These are phyloP conservation scores for Beauveria australis DNA, from an alignment of 2,329 filamentous ascomycete species.

Conservation along the genomic window DNA sequence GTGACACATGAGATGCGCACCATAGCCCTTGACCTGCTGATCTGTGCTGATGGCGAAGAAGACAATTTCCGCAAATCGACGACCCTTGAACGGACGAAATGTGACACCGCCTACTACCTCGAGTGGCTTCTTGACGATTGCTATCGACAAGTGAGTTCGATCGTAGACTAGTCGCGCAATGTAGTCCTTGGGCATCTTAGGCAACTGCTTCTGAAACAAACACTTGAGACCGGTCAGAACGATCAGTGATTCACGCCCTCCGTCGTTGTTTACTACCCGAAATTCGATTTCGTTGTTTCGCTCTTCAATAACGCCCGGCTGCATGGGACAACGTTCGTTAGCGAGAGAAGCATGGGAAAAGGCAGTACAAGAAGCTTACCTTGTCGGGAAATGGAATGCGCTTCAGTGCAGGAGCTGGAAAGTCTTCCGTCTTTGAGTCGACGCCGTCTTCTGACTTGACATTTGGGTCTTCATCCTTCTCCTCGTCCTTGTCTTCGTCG, in stretches of 20 bases:
- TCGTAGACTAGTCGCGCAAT: slow-evolving; percentile 97
- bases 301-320: slow-evolving; percentile 89
- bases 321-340: slow-evolving; percentile 10
- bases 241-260: slow-evolving; percentile 77
- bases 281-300: slow-evolving; percentile 93
- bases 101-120: slow-evolving; percentile 97
- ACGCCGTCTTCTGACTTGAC: slow-evolving; percentile 1
- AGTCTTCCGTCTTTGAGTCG: slow-evolving; percentile 31
- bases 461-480: background rate
- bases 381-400: slow-evolving; percentile 86
- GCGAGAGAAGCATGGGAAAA: background rate
- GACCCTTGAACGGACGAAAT: slow-evolving; percentile 85
- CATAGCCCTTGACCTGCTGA: slow-evolving; percentile 97
- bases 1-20: slow-evolving; percentile 95
- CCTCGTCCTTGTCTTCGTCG: background rate
- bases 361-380: slow-evolving; percentile 32
- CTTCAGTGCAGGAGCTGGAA: slow-evolving; percentile 37
- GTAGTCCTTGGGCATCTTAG: slow-evolving; percentile 99
- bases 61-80: slow-evolving; percentile 94
- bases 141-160: slow-evolving; percentile 89
- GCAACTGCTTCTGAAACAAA: slow-evolving; percentile 96
- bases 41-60: slow-evolving; percentile 97
- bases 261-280: slow-evolving; percentile 95
- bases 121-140: slow-evolving; percentile 92
- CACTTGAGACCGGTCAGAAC: slow-evolving; percentile 94